Base-by-base conservation (phyloP, 208 protist genomes). In the Acanthamoeba lenticulata region DNA sequence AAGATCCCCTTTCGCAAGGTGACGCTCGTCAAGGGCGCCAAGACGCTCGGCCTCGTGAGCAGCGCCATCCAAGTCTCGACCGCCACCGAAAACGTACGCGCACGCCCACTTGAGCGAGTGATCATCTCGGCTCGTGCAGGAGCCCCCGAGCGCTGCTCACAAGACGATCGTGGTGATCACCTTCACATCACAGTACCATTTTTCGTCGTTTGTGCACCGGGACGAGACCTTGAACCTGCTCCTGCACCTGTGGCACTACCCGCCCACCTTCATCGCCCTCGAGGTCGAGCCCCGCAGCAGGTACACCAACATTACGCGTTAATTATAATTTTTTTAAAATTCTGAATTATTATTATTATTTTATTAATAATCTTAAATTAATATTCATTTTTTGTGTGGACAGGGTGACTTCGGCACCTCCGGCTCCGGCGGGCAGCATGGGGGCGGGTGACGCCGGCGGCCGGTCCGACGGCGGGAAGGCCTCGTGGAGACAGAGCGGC, bases 1-100 rank as follows among this genome's bases (percentile, higher is more conserved):
- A 90, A 90, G 32, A 90, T 90, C 3, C 81, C 81, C 9, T 90
- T 90, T 42, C 81, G 81, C 34, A 65, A 90, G 81, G 38, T 90
- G 1, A 90, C 44, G 5, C 27, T 67, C 29, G 7, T 90, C 44
- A 90, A 57, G 52, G 49, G 9, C 17, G 49, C 44, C n/a, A 90
- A 90, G 49, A 90, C 81, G 72, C 72, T 90, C 29, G 44, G 72
- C 17, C 36, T 90, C 4, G 81, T 90, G 9, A 36, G 49, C 81
- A 90, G 81, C 49, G 81, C 81, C 52, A 90, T 90, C 52, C 45
- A 57, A 27, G 65, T 90, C 44, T 29, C 13, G 3, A 90, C 81
- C 47, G 49, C 47, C 44, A 65, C 44, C 19, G 81, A 57, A 3
- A 38, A 2, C 13, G 81, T 90, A 65, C 29, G 5, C 13, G 24